Evolutionary conservation across 2,329 filamentous ascomycete species (phyloP), one percentile per base, ranked within the genome.

Genomic region (Fusarium cicatricum): DNA sequence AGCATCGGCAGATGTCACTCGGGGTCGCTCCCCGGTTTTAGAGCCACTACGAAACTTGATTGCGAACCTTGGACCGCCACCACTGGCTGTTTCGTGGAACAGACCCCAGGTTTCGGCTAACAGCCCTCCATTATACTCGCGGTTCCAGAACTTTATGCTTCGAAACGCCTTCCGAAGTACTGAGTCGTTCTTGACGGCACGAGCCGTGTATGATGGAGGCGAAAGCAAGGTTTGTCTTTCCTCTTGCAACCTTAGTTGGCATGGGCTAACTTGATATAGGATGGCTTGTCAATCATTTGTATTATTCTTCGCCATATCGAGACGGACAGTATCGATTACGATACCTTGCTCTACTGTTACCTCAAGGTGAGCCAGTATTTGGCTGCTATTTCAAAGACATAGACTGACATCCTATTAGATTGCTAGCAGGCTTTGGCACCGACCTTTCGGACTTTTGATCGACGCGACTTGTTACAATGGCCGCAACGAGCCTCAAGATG

Each of bases 81-180:
- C 86, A 2, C 76, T 90, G 60, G 86, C 87, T 38, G 84, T 90
- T 7, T 88, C 86, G 1, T 89, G 87, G 85, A 90, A 89, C 60
- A 78, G 86, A 43, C 87, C 87, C 10, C 81, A 84, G 43, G 84
- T 90, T n/a, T 84, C 85, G 1, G 72, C 80, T 21, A 90, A 89
- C 60, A 83, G 75, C 15, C 86, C 87, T 5, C 83, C 85, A 1
- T 76, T 83, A 7, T 90, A 90, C 69, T 89, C 86, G 2, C 79
- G 86, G 19, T 90, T 90, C 62, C 87, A 90, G 62, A 85, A 89
- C 61, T 90, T 90, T 66, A 90, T 90, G 87, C 79, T 90, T 39
- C 82, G 84, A 15, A 89, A 90, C 68, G 87, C 87, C 2, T 87
- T 87, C 60, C 81, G 84, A 32, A 85, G 84, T 62, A 85, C 83